phyloP scores from a whole-genome alignment of 1,284 basidiomycete species.

The Agaricales sp. region DNA sequence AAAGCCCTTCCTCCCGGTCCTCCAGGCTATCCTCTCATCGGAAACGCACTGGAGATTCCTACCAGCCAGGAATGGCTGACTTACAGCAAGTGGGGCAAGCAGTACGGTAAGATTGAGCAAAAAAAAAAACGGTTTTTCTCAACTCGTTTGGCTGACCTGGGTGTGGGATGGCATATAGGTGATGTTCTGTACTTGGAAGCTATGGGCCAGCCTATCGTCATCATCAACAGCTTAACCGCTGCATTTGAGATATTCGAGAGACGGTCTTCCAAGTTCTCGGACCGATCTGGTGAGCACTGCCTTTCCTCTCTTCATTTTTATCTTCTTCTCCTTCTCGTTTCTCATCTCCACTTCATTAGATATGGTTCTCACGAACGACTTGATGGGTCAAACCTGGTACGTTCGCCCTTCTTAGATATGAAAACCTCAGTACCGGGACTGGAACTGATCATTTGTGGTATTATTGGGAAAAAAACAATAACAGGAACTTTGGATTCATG shows the following conservation, averaged over 20 bases:
- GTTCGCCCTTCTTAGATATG: too few species aligned
- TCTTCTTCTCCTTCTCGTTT: not conserved
- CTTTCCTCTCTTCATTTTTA: not conserved
- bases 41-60: constrained; percentile 8
- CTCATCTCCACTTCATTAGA: constrained; percentile 4
- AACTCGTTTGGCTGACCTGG: too few species aligned
- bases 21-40: constrained; percentile 7
- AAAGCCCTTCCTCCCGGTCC: constrained; percentile 6
- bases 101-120: too few species aligned
- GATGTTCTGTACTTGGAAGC: not conserved
- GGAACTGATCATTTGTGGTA: too few species aligned
- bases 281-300: constrained; percentile 9
- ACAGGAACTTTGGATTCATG: constrained; percentile 11
- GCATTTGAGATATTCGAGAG: constrained; percentile 18
- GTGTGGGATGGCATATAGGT: not conserved
- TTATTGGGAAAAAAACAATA: too few species aligned
- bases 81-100: constrained; percentile 7
- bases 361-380: constrained; percentile 13
- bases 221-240: constrained; percentile 16
- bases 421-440: too few species aligned
- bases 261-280: constrained; percentile 16
- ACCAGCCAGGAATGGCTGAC: constrained; percentile 4
- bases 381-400: constrained; percentile 13
- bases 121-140: too few species aligned
- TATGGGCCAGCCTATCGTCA: constrained; percentile 13